Conservation (phyloP, 2,329 filamentous ascomycete genomes). For the Penicillium digitatum region DNA sequence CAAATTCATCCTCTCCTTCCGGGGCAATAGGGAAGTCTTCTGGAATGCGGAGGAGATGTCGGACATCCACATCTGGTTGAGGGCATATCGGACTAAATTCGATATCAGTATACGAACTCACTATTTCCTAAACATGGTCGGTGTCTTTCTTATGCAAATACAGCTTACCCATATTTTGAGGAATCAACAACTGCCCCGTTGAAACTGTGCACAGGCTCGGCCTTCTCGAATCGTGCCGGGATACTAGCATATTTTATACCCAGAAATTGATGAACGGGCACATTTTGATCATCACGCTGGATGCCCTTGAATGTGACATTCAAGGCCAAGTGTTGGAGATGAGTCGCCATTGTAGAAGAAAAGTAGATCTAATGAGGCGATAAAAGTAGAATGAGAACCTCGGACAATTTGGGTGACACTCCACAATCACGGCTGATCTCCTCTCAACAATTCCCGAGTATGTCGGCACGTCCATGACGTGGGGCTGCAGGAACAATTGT, state of each 20-base stretch:
- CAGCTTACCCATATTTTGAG: conserved; percentile 30
- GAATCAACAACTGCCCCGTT: conserved; percentile 33
- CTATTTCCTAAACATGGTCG: background rate
- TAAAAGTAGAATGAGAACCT: background rate
- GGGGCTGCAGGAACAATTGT: background rate
- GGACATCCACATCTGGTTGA: conserved; percentile 41
- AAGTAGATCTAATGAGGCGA: background rate
- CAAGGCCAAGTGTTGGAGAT: conserved; percentile 23
- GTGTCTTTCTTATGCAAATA: background rate
- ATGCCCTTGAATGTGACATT: conserved; percentile 29
- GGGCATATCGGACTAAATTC: conserved; percentile 42
- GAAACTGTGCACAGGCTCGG: conserved; percentile 23
- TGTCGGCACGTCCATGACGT: background rate
- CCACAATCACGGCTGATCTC: conserved; percentile 10
- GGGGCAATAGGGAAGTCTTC: conserved; percentile 27
- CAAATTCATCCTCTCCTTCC: conserved; percentile 43
- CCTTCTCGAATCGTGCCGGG: conserved; percentile 31
- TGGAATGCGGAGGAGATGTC: conserved; percentile 45
- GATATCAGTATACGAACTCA: background rate
- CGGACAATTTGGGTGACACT: background rate
- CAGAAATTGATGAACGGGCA: conserved; percentile 26
- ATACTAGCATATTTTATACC: conserved; percentile 34
- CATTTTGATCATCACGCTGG: conserved; percentile 4
- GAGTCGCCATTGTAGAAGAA: conserved; percentile 18
- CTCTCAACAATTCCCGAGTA: conserved; percentile 16